Conservation (phyloP, 1,139 yeast genomes). For the Hansenula anomala region DNA sequence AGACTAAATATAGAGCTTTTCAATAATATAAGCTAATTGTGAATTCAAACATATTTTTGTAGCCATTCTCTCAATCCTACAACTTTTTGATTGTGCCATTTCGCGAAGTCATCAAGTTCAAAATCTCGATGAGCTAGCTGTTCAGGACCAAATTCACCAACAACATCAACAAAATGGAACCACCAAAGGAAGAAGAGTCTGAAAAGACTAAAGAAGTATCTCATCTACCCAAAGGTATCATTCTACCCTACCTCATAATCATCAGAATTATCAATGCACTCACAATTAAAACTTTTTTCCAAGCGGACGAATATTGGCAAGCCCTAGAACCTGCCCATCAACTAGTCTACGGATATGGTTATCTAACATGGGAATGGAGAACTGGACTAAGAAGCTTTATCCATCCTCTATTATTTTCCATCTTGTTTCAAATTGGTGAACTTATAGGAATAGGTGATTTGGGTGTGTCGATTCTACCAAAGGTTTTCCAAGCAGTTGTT, state of each 20-base stretch:
- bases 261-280: conserved; percentile 61
- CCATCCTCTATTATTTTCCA: conserved; percentile 66
- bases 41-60: too few relatives aligned
- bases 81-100: too few relatives aligned
- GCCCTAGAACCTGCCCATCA: conserved; percentile 87
- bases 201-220: neutral
- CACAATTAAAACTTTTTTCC: conserved; percentile 71
- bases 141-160: neutral
- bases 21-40: too few relatives aligned
- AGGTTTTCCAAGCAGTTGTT: conserved; percentile 60
- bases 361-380: conserved; percentile 93
- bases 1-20: too few relatives aligned
- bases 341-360: conserved; percentile 73
- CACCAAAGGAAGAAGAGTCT: neutral
- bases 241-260: conserved; percentile 23
- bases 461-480: conserved; percentile 48
- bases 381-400: conserved; percentile 68
- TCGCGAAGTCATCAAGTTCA: too few relatives aligned
- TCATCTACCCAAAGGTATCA: conserved; percentile 9
- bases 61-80: too few relatives aligned
- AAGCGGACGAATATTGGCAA: conserved; percentile 96
- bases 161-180: neutral
- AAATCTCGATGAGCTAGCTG: too few relatives aligned
- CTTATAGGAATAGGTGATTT: conserved; percentile 27
- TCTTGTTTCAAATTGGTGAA: conserved; percentile 10